A percentile compares a stretch with the other conserved stretches of the same genome.
Evolutionary conservation across 2,329 filamentous ascomycete species (phyloP).

Genomic region (Diaporthe sp.): DNA sequence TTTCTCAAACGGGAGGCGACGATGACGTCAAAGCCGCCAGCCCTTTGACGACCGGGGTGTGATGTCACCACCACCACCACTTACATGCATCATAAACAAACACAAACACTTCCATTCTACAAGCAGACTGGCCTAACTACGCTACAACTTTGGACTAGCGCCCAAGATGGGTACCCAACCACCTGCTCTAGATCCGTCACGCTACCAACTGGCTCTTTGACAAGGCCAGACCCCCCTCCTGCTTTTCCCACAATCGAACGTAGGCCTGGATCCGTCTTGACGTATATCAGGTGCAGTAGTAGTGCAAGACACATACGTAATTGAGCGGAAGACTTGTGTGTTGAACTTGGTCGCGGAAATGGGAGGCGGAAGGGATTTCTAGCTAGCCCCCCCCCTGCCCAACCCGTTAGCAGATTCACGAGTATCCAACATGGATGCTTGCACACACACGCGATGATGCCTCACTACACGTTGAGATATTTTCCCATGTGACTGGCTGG

Average conservation of each 20-base stretch:
- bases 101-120: neutral
- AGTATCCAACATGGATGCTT: neutral
- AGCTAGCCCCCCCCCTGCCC: neutral
- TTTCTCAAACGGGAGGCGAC: neutral
- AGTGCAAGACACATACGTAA: constrained; percentile 22
- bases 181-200: constrained; percentile 3
- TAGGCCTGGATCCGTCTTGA: constrained; percentile 1
- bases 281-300: neutral
- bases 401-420: neutral
- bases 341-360: neutral
- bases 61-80: constrained; percentile 11
- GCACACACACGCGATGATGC: neutral
- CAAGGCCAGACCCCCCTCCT: neutral
- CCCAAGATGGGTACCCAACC: neutral
- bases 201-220: constrained; percentile 15
- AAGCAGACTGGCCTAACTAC: neutral
- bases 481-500: neutral
- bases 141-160: neutral
- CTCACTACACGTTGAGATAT: neutral
- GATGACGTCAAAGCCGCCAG: constrained; percentile 17
- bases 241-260: constrained; percentile 11
- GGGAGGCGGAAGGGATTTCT: neutral
- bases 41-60: constrained; percentile 11
- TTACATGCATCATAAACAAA: neutral
- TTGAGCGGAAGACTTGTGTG: neutral